phyloP scores from a whole-genome alignment of 2,329 filamentous ascomycete species.

The Epichloe typhina region DNA sequence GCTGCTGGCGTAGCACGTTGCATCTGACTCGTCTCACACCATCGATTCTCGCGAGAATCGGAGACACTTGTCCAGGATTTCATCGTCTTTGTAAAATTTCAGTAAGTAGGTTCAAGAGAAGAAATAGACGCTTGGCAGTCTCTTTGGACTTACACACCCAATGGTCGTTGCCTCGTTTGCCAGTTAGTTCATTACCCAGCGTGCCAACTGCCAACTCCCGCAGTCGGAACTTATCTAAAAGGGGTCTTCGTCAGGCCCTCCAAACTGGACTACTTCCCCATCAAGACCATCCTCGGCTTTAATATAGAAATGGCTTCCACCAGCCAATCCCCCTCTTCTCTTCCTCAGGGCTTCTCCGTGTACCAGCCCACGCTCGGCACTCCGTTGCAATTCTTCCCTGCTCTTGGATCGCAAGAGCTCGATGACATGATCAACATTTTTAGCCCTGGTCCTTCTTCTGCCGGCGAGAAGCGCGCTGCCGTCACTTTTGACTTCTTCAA shows the following conservation, averaged over 20 bases:
- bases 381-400: conserved; percentile 51
- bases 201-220: not conserved
- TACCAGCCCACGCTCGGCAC: conserved; percentile 45
- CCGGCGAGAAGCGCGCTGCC: conserved; percentile 44
- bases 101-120: not conserved
- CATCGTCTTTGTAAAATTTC: not conserved
- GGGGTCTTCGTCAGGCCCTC: conserved; percentile 3
- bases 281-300: not conserved
- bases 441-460: conserved; percentile 36
- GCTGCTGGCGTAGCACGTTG: not conserved
- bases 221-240: not conserved
- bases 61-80: not conserved
- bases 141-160: conserved; percentile 1
- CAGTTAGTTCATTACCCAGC: not conserved
- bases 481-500: conserved; percentile 48
- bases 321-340: conserved; percentile 8
- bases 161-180: not conserved
- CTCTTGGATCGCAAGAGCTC: conserved; percentile 48
- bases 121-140: not conserved
- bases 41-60: not conserved
- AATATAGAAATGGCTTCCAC: conserved; percentile 15
- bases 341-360: conserved; percentile 42
- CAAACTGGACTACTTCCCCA: not conserved
- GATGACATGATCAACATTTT: conserved; percentile 47
- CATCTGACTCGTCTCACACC: not conserved